Evolutionary conservation across 768 basidiomycete species (phyloP), one percentile per base, ranked within the genome.

Genomic region (Leccinellum albellum): DNA sequence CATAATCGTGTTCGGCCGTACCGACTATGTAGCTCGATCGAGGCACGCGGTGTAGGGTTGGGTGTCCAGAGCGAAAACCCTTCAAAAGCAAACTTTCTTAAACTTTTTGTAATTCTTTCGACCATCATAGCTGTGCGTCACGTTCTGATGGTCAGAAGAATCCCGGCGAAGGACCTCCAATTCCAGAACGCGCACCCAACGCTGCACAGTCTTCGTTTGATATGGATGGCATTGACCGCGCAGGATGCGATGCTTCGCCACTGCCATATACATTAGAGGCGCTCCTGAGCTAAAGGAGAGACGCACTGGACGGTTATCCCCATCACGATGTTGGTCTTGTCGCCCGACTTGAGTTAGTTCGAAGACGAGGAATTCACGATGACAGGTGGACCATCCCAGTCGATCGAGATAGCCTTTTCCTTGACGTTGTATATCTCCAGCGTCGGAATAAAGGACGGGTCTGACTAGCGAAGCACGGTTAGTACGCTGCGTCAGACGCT

Each of bases 61-160:
- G 60, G 60, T 62, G 69, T 77, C 76, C 78, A 40, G 8, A 3
- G 24, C 21, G 12, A 37, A 6, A 17, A 33, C 3, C 2, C 32
- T 51, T 56, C 24, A 29, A 28, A 6, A 53, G 20, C 77, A 29
- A n/a, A 85, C 86, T 80, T 83, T 84, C 61, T 82, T 88, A 63
- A 91, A 92, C 68, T 85, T 91, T 67, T 92, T 92, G 71, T 84
- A 90, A 64, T 92, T 83, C 0, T 81, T 80, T 48, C 75, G 73
- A 2, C 81, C 80, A 54, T 78, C 74, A 9, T 64, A 55, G 9
- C 32, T 37, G 4, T 53, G 83, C 80, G 82, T 20, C 75, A 66
- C 3, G 69, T 56, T 26, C 55, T 54, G 63, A 54, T 51, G 46
- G 42, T 54, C 54, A 17, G 28, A 28, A 28, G 65, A 61, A 45